Base-by-base conservation (phyloP, 345 rosid genomes). In the Citrus medica region DNA sequence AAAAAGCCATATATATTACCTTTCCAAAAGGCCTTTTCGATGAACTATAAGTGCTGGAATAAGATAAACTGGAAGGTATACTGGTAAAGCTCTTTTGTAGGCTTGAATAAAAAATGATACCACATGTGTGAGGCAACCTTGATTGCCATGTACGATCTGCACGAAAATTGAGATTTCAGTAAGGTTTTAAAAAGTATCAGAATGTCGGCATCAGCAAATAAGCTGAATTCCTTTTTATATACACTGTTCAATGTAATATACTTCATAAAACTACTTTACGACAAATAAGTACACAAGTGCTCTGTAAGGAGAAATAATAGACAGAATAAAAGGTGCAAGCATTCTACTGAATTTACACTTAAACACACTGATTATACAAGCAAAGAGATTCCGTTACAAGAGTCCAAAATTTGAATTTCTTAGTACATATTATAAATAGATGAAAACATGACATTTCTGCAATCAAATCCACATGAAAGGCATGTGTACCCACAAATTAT, bases 121-220 rank as follows among this genome's bases (percentile, higher is more conserved):
- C 69, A 82, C 80, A 78, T 95, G 99, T 64, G 60, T 84, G 62
- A 82, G 62, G 85, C 99, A 95, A 65, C 96, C 88, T 63, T 91
- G 96, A 71, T 89, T 89, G 81, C 94, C 99, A 80, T 95, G 99
- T 80, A 95, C 67, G 14, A 95, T 90, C 99, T 95, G 93, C 90
- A 85, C 61, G 65, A 78, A 79, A 78, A 42, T 71, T 65, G 33
- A 53, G 71, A 62, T 68, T 51, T 55, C 76, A 81, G 75, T 28
- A 81, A 4, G 51, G 21, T 69, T 46, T 58, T 40, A 51, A 40
- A 69, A 74, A 73, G 60, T 53, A 55, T 63, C 14, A 51, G 61
- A 30, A 35, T 9, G 51, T 33, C 51, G 27, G 27, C 9, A 5
- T 58, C 37, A 70, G 69, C 28, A 67, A 71, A 27, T 19, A 58